Conservation (phyloP, 2,329 filamentous ascomycete genomes). For the Paraphoma chrysanthemicola region DNA sequence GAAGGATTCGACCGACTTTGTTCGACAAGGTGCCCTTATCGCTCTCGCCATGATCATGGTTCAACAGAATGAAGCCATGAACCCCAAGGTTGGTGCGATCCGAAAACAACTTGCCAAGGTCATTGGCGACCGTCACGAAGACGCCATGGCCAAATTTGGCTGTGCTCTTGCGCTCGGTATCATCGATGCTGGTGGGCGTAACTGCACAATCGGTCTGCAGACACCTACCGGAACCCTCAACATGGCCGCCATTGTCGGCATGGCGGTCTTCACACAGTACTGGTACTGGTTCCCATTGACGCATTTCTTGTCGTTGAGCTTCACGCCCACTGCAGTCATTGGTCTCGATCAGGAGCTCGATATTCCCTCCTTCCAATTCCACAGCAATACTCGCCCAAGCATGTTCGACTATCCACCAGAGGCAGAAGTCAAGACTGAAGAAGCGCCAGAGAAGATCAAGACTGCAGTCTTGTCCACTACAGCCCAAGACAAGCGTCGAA, state of each 20-base stretch:
- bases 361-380: constrained; percentile 92
- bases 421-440: constrained; percentile 92
- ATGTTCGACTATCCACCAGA: constrained; percentile 98
- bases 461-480: constrained; percentile 96
- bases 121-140: constrained; percentile 91
- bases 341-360: constrained; percentile 93
- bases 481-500: constrained; percentile 92
- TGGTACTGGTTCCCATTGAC: constrained; percentile 99
- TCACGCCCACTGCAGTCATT: constrained; percentile 96
- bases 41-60: constrained; percentile 97
- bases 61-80: constrained; percentile 99
- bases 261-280: constrained; percentile 98
- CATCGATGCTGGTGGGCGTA: constrained; percentile 95
- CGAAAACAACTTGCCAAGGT: constrained; percentile 95
- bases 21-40: constrained; percentile 94
- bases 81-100: constrained; percentile 90
- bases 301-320: constrained; percentile 94
- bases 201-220: constrained; percentile 97
- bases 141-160: constrained; percentile 99
- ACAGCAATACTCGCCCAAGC: constrained; percentile 92
- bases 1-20: constrained; percentile 98
- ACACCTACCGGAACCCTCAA: constrained; percentile 98
- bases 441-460: constrained; percentile 90
- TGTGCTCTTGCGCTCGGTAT: constrained; percentile 93
- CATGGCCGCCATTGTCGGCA: constrained; percentile 97